Base-by-base conservation (phyloP, 2,329 filamentous ascomycete genomes). In the Beauveria sp. region DNA sequence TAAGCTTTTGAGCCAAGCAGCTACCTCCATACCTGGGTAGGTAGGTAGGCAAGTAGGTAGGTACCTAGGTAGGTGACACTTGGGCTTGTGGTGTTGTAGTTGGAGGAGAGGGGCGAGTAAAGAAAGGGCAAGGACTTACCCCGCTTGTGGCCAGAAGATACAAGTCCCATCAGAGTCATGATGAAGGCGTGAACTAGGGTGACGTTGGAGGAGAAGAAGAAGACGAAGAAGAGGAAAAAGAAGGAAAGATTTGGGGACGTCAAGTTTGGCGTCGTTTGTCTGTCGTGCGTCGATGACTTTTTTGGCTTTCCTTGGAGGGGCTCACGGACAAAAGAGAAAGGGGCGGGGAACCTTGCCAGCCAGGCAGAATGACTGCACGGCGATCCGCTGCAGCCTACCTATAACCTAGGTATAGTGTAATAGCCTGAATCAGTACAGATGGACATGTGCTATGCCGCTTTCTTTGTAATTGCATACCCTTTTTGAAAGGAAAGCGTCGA, bases 81-180 rank as follows among this genome's bases (percentile, higher is more conserved):
- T 28, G 49, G 20, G 9, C n/a, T 18, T 51, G 28, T 30, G 18
- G 49, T 51, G 18, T 20, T 24, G 46, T 34, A 50, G 16, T 30
- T n/a, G 28, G 22, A 20, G 20, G 14, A 2, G 30, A 7, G n/a
- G 6, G 12, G 12, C 34, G 6, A 43, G 22, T 6, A 26, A 22
- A 28, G 7, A 50, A 43, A 52, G n/a, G 9, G n/a, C n/a, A 18
- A 45, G 18, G 22, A 59, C 57, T 14, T 60, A 53, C 57, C 40
- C 14, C 57, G 57, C 38, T 38, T 52, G 22, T 54, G 53, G 50
- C 26, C n/a, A 46, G 50, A 58, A 20, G 60, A 58, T 5, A 54
- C 49, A n/a, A 60, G 57, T 45, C 57, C 57, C 47, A 60, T 52
- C 12, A 60, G 24, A 18, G 57, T 60, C 57, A 60, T 60, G 38